phyloP scores from a whole-genome alignment of 768 basidiomycete genomes.

The Pisolithus microcarpus region DNA sequence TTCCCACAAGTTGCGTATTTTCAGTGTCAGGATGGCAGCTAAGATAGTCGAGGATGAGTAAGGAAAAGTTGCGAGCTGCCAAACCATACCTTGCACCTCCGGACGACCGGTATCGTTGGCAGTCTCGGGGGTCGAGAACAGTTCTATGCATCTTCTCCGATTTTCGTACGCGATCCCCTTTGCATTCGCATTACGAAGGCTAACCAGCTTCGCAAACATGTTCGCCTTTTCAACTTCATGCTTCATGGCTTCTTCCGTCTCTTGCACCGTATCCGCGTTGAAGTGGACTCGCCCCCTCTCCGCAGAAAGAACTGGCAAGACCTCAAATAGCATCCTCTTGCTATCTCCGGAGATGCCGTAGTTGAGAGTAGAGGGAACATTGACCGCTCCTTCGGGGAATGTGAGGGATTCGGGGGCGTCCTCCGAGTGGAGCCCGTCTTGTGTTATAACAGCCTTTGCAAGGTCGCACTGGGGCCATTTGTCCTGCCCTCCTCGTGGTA shows the following conservation, averaged over 20 bases:
- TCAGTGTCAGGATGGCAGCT: conserved; percentile 84
- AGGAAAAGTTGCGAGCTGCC: neutral
- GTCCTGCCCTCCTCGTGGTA: conserved; percentile 51
- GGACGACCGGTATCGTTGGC: conserved; percentile 73
- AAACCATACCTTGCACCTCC: conserved; percentile 81
- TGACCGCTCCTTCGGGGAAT: conserved; percentile 32
- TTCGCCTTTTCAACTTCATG: conserved; percentile 42
- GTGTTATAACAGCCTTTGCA: conserved; percentile 52
- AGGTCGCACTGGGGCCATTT: conserved; percentile 68
- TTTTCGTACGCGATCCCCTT: conserved; percentile 85
- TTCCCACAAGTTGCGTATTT: conserved; percentile 75
- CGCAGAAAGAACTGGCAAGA: conserved; percentile 52
- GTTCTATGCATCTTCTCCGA: conserved; percentile 64
- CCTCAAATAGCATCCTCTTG: conserved; percentile 57
- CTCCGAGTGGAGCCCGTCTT: conserved; percentile 34
- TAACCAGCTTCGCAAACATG: conserved; percentile 61
- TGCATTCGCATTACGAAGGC: conserved; percentile 84
- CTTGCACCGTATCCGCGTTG: conserved; percentile 14
- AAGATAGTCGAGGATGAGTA: conserved; percentile 2
- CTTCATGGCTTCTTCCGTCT: conserved; percentile 20
- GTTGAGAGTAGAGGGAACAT: conserved; percentile 47
- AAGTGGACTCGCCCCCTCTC: conserved; percentile 19
- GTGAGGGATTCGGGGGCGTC: conserved; percentile 17
- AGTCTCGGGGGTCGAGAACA: conserved; percentile 67
- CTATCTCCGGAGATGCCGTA: conserved; percentile 58